Percentiles rank a stretch among this genome's conserved stretches.
phyloP scores from a whole-genome alignment of 495 filamentous ascomycete genomes.

The Lindgomyces ingoldianus region DNA sequence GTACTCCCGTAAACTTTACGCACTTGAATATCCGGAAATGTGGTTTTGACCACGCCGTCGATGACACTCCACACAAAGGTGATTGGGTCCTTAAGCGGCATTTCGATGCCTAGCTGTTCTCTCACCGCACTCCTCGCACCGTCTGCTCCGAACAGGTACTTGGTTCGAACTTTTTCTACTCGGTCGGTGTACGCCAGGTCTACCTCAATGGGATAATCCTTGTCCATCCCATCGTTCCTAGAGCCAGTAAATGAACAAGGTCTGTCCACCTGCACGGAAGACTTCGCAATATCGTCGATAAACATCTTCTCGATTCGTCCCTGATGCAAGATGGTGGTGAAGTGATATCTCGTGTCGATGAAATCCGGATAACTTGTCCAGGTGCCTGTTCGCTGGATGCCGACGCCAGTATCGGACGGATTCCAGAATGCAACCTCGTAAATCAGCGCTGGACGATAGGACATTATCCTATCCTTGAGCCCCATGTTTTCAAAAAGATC shows the following conservation, averaged over 20 bases:
- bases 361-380: slow-evolving; percentile 2
- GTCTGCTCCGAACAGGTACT: slow-evolving; percentile 12
- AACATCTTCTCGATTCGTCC: slow-evolving; percentile 4
- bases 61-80: slow-evolving; percentile 11
- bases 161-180: neutral
- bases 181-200: neutral
- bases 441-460: neutral
- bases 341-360: slow-evolving; percentile 13
- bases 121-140: slow-evolving; percentile 5
- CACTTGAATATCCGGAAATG: neutral
- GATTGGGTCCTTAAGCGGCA: slow-evolving; percentile 7
- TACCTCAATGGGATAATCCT: neutral
- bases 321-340: slow-evolving; percentile 3
- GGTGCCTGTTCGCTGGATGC: slow-evolving; percentile 1
- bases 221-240: slow-evolving; percentile 1
- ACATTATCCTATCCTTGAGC: neutral
- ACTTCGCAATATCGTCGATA: slow-evolving; percentile 6
- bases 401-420: neutral
- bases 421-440: slow-evolving; percentile 10
- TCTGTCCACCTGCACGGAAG: slow-evolving; percentile 3
- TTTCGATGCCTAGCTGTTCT: neutral
- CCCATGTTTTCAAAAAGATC: slow-evolving; percentile 9
- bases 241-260: slow-evolving; percentile 1
- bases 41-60: slow-evolving; percentile 6
- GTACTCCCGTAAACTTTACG: no score